A percentile compares a stretch with the other conserved stretches of the same genome.
Conservation (phyloP, 305 asterid species). For the Fraxinus latifolia region DNA sequence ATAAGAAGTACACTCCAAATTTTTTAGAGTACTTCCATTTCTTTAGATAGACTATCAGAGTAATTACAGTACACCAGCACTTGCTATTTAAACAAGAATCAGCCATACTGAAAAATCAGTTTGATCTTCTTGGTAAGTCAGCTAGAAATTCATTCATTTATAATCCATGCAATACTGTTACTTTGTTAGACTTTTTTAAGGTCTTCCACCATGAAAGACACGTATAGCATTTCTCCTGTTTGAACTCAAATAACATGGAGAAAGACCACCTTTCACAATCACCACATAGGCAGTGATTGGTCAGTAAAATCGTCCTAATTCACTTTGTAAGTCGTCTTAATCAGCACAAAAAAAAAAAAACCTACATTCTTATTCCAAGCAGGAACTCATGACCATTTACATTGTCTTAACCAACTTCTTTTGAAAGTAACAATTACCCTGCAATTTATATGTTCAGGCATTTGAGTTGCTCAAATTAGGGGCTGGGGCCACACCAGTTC, state of each 20-base stretch:
- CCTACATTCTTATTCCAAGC: not conserved
- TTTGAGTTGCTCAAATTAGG: not conserved
- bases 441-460: not conserved
- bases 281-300: not conserved
- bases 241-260: not conserved
- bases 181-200: not conserved
- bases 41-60: not conserved
- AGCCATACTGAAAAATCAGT: not conserved
- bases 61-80: not conserved
- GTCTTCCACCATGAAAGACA: not conserved
- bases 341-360: not conserved
- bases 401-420: not conserved
- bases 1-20: not conserved
- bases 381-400: not conserved
- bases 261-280: not conserved
- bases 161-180: not conserved
- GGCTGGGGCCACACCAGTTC: not conserved
- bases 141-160: not conserved
- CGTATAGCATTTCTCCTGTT: not conserved
- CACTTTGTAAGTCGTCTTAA: not conserved
- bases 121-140: not conserved
- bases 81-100: not conserved
- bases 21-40: not conserved
- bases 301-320: not conserved
- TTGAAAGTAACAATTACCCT: conserved; percentile 6